These are phyloP conservation scores for Parietaria judaica DNA, from an alignment of 306 rosid species.

Conservation along the genomic window DNA sequence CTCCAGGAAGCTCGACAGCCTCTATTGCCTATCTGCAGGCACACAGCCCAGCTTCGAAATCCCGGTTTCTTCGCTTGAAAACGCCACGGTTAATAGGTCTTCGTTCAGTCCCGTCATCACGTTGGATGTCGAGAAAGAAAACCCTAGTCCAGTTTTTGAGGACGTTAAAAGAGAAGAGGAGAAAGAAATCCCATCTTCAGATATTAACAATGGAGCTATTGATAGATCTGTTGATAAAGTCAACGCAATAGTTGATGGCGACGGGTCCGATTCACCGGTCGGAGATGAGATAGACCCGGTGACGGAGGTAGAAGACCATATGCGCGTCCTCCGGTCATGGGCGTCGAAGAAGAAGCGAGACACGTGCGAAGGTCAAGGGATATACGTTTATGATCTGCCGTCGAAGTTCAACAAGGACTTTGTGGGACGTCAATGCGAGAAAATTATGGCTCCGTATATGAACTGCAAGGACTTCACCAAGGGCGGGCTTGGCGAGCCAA, in stretches of 20 bases:
- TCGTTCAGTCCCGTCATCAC: too few species aligned
- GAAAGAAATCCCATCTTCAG: not conserved
- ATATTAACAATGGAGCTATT: not conserved
- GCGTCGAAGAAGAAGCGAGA: conserved; percentile 24
- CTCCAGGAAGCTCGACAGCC: too few species aligned
- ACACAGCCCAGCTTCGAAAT: conserved; percentile 23
- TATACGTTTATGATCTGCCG: conserved; percentile 66
- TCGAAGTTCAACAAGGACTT: conserved; percentile 62
- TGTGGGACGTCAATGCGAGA: conserved; percentile 41
- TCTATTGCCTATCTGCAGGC: too few species aligned
- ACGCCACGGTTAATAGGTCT: not conserved
- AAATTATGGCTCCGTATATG: conserved; percentile 46
- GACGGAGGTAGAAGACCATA: conserved; percentile 17
- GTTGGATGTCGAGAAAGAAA: not conserved
- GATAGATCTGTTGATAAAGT: not conserved
- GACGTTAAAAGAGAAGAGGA: not conserved
- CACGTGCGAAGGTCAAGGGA: conserved; percentile 44
- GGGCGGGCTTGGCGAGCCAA: conserved; percentile 47
- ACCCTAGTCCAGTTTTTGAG: not conserved
- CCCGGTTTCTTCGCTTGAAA: conserved; percentile 24
- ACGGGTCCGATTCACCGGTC: not conserved
- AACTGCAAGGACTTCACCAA: conserved; percentile 43
- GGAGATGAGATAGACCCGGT: not conserved
- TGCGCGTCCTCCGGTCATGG: conserved; percentile 46
- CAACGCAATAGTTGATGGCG: not conserved